Evolutionary conservation across 495 filamentous ascomycete genomes (phyloP).

Genomic region (Aspergillus kassunensis): DNA sequence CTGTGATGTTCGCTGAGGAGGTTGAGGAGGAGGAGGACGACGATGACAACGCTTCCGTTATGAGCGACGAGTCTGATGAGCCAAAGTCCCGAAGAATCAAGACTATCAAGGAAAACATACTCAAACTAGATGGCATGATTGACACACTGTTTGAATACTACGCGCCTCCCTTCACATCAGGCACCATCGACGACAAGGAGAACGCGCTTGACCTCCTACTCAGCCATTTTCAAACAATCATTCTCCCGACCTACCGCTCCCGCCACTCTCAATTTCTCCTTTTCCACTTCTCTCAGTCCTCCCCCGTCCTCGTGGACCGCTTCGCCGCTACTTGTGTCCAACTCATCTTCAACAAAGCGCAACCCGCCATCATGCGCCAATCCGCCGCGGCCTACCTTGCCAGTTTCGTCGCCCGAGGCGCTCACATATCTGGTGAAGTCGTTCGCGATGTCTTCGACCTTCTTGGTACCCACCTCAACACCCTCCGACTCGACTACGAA

Average conservation of each 20-base stretch:
- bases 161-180: conserved; percentile 59
- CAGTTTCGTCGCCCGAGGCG: conserved; percentile 85
- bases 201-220: conserved; percentile 67
- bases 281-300: conserved; percentile 86
- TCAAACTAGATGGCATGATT: conserved; percentile 90
- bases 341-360: conserved; percentile 57
- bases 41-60: conserved; percentile 53
- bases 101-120: conserved; percentile 71
- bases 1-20: conserved; percentile 33
- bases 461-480: conserved; percentile 67
- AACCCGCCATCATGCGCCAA: conserved; percentile 67
- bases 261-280: conserved; percentile 87
- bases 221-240: conserved; percentile 75
- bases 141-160: conserved; percentile 86
- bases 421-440: conserved; percentile 67
- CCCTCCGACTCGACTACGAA: conserved; percentile 61
- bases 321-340: conserved; percentile 77
- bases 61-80: conserved; percentile 44
- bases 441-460: conserved; percentile 75
- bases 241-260: conserved; percentile 82
- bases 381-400: conserved; percentile 88
- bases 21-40: conserved; percentile 56
- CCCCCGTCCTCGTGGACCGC: conserved; percentile 66
- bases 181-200: conserved; percentile 40
- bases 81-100: conserved; percentile 48